Percentiles rank a stretch among this genome's conserved stretches.
phyloP scores from a whole-genome alignment of 805 yeast genomes.

The Ascoidea tarda region DNA sequence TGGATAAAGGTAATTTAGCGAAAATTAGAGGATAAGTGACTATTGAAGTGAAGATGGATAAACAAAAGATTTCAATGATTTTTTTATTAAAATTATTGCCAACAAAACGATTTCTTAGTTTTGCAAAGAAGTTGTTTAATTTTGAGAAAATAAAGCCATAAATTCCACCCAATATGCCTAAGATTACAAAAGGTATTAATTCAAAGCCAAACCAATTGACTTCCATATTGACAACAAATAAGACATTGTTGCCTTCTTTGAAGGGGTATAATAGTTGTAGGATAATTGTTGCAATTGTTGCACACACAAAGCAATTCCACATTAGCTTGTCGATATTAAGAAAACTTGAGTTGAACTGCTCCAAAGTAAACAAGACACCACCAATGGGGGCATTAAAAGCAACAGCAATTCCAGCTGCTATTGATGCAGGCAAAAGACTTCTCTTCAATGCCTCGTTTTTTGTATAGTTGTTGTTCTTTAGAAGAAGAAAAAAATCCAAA shows the following conservation, averaged over 20 bases:
- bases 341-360: constrained; percentile 43
- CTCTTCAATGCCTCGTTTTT: constrained; percentile 46
- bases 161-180: constrained; percentile 61
- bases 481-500: constrained; percentile 18
- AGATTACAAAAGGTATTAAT: constrained; percentile 50
- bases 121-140: constrained; percentile 31
- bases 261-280: constrained; percentile 38
- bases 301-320: constrained; percentile 78
- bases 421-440: constrained; percentile 57
- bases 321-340: constrained; percentile 48
- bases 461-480: constrained; percentile 11
- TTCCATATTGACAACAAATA: constrained; percentile 54
- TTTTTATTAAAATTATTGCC: constrained; percentile 18
- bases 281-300: constrained; percentile 57
- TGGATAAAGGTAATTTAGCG: constrained; percentile 39
- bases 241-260: constrained; percentile 34
- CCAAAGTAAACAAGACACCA: constrained; percentile 69
- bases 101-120: constrained; percentile 13
- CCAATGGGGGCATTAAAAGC: constrained; percentile 85
- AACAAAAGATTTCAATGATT: constrained; percentile 30
- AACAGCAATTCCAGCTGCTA: constrained; percentile 74
- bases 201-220: constrained; percentile 64
- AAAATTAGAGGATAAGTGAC: constrained; percentile 41
- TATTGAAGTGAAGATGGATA: constrained; percentile 37
- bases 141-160: constrained; percentile 41